Base-by-base conservation (phyloP, 345 rosid genomes). In the Limnanthes douglasii region DNA sequence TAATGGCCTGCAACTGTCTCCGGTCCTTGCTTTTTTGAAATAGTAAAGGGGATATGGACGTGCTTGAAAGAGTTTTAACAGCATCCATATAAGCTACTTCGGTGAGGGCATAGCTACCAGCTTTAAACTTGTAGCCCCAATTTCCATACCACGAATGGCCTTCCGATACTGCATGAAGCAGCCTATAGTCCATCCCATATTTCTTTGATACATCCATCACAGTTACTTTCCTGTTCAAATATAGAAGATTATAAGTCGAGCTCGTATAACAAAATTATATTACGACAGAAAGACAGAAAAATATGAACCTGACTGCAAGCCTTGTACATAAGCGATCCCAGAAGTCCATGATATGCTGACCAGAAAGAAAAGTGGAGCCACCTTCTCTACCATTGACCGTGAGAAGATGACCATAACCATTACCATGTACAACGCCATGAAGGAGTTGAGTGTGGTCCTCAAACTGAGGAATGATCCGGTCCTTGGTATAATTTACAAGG, bases 121-220 rank as follows among this genome's bases (percentile, higher is more conserved):
- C 47, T 20, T 54, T 66, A 44, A 82, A 74, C 21, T 65, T 65
- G 50, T 82, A 72, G 1, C 77, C 85, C 90, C 90, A 78, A 11
- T 61, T 48, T 17, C 65, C 72, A 44, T 69, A 82, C 94, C 94
- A 82, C 0, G 85, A 62, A 37, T 51, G 59, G 5, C 90, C 85
- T 13, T 39, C 45, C 15, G 75, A 36, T 13, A 78, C 34, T 41
- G 78, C 69, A 52, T 68, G 64, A 31, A 82, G 73, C 47, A 78
- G 46, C 5, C 94, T 45, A 27, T 59, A 69, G 41, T 69, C 79
- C 54, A 67, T 59, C 14, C 66, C 82, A 16, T 74, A 65, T 48
- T 82, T 82, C 50, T 41, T 74, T 3, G 79, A 77, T 27, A 74
- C 76, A 53, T 77, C 90, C 90, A 77, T 77, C 55, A 77, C 90